A percentile compares a stretch with the other conserved stretches of the same genome.
Evolutionary conservation across 1,139 yeast genomes (phyloP).

Genomic region (Yamadazyma kanchanaburiensis): DNA sequence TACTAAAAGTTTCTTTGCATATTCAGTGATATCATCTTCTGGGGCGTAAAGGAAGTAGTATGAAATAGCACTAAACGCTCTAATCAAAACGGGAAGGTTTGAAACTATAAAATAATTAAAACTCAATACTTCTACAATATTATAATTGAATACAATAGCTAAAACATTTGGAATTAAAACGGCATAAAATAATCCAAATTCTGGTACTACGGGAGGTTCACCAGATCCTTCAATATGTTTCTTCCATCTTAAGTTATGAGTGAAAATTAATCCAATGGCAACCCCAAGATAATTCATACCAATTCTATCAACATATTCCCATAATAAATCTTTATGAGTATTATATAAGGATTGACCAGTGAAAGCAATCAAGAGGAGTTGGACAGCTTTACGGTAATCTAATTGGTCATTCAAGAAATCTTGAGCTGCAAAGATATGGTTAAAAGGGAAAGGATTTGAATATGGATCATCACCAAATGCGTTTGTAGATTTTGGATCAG

Average conservation of each 20-base stretch:
- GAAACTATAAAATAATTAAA: conserved; percentile 36
- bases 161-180: conserved; percentile 32
- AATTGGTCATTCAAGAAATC: conserved; percentile 39
- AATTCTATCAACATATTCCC: conserved; percentile 21
- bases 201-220: conserved; percentile 28
- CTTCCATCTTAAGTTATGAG: conserved; percentile 20
- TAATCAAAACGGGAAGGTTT: conserved; percentile 28
- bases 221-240: conserved; percentile 13
- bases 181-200: conserved; percentile 37
- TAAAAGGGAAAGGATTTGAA: conserved; percentile 23
- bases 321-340: conserved; percentile 15
- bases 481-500: conserved; percentile 4
- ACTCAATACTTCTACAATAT: conserved; percentile 24
- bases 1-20: conserved; percentile 21
- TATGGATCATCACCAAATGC: conserved; percentile 17
- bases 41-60: conserved; percentile 31
- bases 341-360: conserved; percentile 30
- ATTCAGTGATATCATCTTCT: conserved; percentile 14
- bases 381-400: conserved; percentile 29
- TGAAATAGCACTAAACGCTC: conserved; percentile 25
- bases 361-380: conserved; percentile 29
- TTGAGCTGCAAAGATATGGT: conserved; percentile 29
- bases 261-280: conserved; percentile 25
- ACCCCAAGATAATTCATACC: conserved; percentile 38
- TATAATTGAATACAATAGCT: conserved; percentile 11